Percentiles rank a stretch among this genome's conserved stretches.
phyloP scores from a whole-genome alignment of 208 protist species.

The Strigomonas culicis region DNA sequence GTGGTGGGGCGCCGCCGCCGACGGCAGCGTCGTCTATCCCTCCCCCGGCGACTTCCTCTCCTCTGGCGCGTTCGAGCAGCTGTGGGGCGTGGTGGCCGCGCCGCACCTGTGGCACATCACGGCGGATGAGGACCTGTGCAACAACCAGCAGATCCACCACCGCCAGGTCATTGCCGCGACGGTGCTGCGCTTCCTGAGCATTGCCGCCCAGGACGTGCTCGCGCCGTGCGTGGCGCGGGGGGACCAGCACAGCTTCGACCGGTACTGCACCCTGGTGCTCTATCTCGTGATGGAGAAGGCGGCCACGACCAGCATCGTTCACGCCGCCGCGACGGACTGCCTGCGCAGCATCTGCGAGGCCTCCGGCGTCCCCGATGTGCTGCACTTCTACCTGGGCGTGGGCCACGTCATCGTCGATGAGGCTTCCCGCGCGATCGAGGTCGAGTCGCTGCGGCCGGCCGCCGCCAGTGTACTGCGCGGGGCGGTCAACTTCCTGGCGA shows the following conservation, averaged over 20 bases:
- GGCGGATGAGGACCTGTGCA: conserved; percentile 69
- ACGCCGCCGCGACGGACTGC: conserved; percentile 50
- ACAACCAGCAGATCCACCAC: conserved; percentile 72
- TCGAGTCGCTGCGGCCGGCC: conserved; percentile 46
- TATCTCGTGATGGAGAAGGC: conserved; percentile 89
- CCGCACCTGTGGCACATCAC: conserved; percentile 84
- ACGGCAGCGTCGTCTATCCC: conserved; percentile 12
- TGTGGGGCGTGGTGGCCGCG: conserved; percentile 72
- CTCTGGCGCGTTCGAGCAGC: conserved; percentile 65
- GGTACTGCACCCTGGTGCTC: conserved; percentile 56
- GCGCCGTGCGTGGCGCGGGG: neutral
- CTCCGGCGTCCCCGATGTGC: conserved; percentile 22
- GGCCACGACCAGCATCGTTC: conserved; percentile 41
- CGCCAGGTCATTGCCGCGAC: conserved; percentile 69
- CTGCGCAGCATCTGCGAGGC: conserved; percentile 41
- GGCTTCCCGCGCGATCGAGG: conserved; percentile 63
- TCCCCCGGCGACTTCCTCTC: conserved; percentile 44
- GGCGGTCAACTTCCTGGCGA: conserved; percentile 28
- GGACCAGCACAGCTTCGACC: conserved; percentile 25
- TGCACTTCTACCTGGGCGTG: conserved; percentile 54
- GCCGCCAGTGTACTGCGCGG: conserved; percentile 70
- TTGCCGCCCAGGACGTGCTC: conserved; percentile 34
- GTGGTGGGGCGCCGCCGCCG: neutral
- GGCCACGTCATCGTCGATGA: conserved; percentile 67
- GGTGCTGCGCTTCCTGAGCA: conserved; percentile 57